Conservation (phyloP, 192 early-diverging fungal genomes). For the Podila epigama region DNA sequence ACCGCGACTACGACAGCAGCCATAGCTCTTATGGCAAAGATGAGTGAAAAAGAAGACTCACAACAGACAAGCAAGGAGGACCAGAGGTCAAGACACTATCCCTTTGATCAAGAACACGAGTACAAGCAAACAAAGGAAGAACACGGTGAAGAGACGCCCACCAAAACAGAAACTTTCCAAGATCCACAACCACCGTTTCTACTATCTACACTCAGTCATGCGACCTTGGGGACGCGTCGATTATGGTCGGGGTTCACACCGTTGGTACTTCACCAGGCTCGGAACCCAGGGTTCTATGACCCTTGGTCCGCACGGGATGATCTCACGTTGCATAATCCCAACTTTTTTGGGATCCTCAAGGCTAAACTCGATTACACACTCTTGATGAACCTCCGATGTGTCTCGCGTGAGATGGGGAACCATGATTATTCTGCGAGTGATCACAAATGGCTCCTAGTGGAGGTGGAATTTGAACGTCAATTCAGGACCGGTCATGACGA, state of each 20-base stretch:
- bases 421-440: conserved; percentile 70
- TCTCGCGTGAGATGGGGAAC: conserved; percentile 65
- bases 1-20: not conserved
- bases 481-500: conserved; percentile 5
- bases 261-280: conserved; percentile 55
- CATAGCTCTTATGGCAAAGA: not conserved
- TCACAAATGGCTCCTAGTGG: conserved; percentile 74
- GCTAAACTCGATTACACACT: conserved; percentile 83
- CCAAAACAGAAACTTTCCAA: conserved; percentile 11
- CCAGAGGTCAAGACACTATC: not conserved
- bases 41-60: not conserved
- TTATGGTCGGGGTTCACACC: conserved; percentile 55
- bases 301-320: conserved; percentile 68
- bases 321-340: conserved; percentile 69
- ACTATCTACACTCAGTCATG: conserved; percentile 6
- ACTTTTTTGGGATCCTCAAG: conserved; percentile 67
- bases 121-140: not conserved
- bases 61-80: not conserved
- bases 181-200: conserved; percentile 43
- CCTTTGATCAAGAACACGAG: not conserved
- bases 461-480: conserved; percentile 51
- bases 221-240: conserved; percentile 17
- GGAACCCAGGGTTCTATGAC: conserved; percentile 81
- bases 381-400: conserved; percentile 61
- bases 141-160: too few species aligned